Evolutionary conservation across 106 monocot species (phyloP).

Genomic region (Acanthochlamys bracteata): DNA sequence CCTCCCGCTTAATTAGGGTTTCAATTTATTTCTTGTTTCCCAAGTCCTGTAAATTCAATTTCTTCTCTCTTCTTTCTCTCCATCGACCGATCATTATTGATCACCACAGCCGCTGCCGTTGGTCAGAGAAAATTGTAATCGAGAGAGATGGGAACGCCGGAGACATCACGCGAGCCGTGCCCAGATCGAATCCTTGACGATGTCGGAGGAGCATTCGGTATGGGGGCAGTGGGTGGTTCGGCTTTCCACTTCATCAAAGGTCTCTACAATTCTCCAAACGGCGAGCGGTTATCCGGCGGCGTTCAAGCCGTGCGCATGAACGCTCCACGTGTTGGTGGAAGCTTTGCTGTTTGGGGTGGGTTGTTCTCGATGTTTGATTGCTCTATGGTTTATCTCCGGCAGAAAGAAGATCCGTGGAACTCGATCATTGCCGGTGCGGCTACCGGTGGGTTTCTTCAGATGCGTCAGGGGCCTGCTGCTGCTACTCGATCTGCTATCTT

Average conservation of each 20-base stretch:
- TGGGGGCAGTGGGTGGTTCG: constrained; percentile 90
- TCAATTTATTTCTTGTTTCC: too few species aligned
- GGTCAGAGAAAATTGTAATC: too few species aligned
- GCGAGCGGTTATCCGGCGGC: constrained; percentile 62
- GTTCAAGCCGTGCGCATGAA: constrained; percentile 71
- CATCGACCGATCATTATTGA: too few species aligned
- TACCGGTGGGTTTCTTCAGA: constrained; percentile 77
- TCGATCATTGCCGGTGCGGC: constrained; percentile 79
- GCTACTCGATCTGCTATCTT: constrained; percentile 43
- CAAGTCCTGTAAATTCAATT: too few species aligned
- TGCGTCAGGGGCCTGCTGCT: constrained; percentile 57
- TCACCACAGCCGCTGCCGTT: too few species aligned
- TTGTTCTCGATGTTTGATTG: constrained; percentile 87
- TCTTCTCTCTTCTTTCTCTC: too few species aligned
- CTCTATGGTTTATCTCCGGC: constrained; percentile 81
- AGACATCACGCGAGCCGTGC: constrained; percentile 87
- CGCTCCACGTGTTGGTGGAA: constrained; percentile 76
- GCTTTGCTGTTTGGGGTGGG: constrained; percentile 97
- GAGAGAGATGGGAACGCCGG: constrained; percentile 66
- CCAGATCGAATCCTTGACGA: constrained; percentile 85
- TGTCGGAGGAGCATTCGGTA: constrained; percentile 77
- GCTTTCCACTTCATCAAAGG: constrained; percentile 86
- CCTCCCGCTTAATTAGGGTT: too few species aligned
- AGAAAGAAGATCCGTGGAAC: constrained; percentile 95
- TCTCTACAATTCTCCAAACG: constrained; percentile 73